Conservation (phyloP, 2,329 filamentous ascomycete species). For the Exophiala mesophila region DNA sequence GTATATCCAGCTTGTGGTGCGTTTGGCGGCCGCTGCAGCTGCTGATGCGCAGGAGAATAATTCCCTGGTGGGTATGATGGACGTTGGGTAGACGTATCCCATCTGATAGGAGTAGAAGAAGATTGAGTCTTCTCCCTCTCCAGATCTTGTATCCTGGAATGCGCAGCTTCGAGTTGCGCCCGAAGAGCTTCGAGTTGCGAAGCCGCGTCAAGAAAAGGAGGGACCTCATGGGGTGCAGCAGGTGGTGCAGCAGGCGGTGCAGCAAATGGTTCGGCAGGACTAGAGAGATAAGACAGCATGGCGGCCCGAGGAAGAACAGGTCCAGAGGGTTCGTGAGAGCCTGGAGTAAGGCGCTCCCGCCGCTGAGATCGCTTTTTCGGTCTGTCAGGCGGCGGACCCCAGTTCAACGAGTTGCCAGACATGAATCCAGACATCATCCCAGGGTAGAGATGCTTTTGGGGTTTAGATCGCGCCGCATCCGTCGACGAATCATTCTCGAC, state of each 20-base stretch:
- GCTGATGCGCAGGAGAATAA: not conserved
- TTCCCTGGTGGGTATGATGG: not conserved
- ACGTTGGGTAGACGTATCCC: constrained; percentile 4
- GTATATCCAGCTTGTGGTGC: not conserved
- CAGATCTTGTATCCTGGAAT: constrained; percentile 17
- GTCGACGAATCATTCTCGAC: not conserved
- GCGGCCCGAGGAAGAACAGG: not conserved
- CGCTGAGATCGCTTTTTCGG: not conserved
- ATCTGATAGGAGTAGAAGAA: constrained; percentile 5
- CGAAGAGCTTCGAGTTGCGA: constrained; percentile 18
- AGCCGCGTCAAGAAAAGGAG: not conserved
- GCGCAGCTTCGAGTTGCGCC: constrained; percentile 15
- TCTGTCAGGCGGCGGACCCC: constrained; percentile 2
- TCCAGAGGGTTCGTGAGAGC: not conserved
- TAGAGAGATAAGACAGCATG: not conserved
- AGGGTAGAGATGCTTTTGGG: constrained; percentile 1
- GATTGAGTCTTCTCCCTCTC: constrained; percentile 18
- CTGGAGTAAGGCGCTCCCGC: not conserved
- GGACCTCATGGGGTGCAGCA: not conserved
- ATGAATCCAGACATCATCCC: constrained; percentile 17
- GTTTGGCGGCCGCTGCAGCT: not conserved
- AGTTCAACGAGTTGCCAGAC: constrained; percentile 9
- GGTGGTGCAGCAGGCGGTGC: not conserved
- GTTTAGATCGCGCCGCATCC: not conserved
- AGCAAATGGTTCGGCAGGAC: too few relatives aligned